Conservation (phyloP, 2,329 filamentous ascomycete genomes). For the Fusarium fracticaudum region DNA sequence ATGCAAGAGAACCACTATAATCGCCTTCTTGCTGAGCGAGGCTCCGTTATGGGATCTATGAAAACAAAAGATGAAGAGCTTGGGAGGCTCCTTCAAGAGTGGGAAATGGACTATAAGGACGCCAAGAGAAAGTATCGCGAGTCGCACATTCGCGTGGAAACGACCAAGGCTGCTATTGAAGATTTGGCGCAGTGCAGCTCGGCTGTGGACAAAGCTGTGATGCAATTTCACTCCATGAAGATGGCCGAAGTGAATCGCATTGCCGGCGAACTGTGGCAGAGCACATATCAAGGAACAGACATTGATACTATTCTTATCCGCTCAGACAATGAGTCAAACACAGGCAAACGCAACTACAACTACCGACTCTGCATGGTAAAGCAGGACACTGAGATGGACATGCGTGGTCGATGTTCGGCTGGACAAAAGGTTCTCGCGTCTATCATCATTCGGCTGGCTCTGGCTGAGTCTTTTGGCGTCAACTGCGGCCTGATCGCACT, state of each 20-base stretch:
- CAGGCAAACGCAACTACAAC: conserved; percentile 87
- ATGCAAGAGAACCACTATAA: conserved; percentile 74
- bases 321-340: conserved; percentile 81
- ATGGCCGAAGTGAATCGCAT: conserved; percentile 99
- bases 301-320: conserved; percentile 96
- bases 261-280: conserved; percentile 95
- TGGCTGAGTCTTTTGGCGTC: conserved; percentile 95
- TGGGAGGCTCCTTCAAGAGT: conserved; percentile 76
- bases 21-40: conserved; percentile 75
- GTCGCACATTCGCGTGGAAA: conserved; percentile 87
- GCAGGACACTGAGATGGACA: conserved; percentile 97
- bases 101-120: conserved; percentile 86
- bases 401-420: conserved; percentile 96
- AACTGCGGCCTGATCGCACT: conserved; percentile 97
- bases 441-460: conserved; percentile 95
- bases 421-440: conserved; percentile 96
- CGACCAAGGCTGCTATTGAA: conserved; percentile 91
- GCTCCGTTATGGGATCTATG: conserved; percentile 79
- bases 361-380: conserved; percentile 99
- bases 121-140: conserved; percentile 84
- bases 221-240: conserved; percentile 95
- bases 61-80: conserved; percentile 87
- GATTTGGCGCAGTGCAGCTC: conserved; percentile 84
- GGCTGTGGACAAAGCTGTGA: conserved; percentile 94
- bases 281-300: conserved; percentile 95